Evolutionary conservation across 805 yeast genomes (phyloP), one percentile per base, ranked within the genome.

Genomic region (Kodamaea kaohsiungensis): DNA sequence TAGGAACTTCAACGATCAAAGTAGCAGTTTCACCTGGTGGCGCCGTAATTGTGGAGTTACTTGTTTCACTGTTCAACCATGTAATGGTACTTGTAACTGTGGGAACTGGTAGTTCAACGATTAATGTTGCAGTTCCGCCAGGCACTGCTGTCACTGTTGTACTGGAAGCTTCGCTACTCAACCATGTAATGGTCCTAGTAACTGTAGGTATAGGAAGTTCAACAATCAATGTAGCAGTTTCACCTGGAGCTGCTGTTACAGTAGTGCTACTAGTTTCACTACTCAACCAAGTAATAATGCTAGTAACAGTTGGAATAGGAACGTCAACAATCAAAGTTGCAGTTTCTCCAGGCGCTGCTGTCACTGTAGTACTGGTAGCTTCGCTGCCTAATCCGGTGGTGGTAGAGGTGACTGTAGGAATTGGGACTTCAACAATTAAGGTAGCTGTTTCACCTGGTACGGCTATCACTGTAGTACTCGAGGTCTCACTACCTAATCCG

Each of bases 371-470:
- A 6, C 25, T 22, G 6, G 6, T 22, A 22, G 25, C 6, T 10
- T 56, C 51, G n/a, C 48, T 43, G 35, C 47, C 55, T 25, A 59
- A 54, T 2, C 59, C 56, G 2, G 47, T 48, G 7, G 42, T n/a
- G 7, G 46, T 49, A 7, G 6, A 15, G 5, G 53, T 50, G 37
- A 35, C 48, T 7, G 58, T 50, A 10, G 22, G 53, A 13, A 48
- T 52, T 19, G 63, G 63, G n/a, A 57, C 45, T 15, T 56, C 56
- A 9, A 61, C 52, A 1, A 54, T 38, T 2, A 60, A 59, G 1
- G 63, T 53, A 16, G 45, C 55, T 15, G 55, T 54, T 54, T 58
- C 56, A 9, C 50, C 49, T 1, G 52, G 16, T 2, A 27, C 52
- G 55, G 43, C 52, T 5, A 50, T 49, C 3, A 18, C 19, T 16